phyloP scores from a whole-genome alignment of 2,329 filamentous ascomycete species.

The Beauveria brongniartii region DNA sequence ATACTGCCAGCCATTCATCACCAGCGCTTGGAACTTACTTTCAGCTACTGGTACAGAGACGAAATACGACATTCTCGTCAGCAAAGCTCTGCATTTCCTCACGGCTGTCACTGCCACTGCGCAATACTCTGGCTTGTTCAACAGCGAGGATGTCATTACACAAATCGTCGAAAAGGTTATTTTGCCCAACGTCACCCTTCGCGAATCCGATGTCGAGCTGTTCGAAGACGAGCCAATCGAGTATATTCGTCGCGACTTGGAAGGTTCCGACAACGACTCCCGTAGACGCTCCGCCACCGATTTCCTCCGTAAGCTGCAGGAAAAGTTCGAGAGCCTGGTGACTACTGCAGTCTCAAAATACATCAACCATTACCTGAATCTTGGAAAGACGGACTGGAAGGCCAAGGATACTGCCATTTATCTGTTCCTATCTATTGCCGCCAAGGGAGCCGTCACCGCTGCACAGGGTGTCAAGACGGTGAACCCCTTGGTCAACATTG shows the following conservation, averaged over 20 bases:
- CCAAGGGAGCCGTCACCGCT: slow-evolving; percentile 80
- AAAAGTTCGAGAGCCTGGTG: slow-evolving; percentile 78
- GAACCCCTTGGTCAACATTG: slow-evolving; percentile 79
- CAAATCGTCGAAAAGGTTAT: slow-evolving; percentile 96
- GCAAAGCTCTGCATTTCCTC: slow-evolving; percentile 88
- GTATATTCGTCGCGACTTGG: slow-evolving; percentile 89
- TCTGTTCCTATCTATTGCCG: slow-evolving; percentile 87
- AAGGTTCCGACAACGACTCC: slow-evolving; percentile 94
- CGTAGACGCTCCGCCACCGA: slow-evolving; percentile 87
- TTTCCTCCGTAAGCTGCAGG: slow-evolving; percentile 81
- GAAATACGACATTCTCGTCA: slow-evolving; percentile 90
- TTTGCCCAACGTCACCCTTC: slow-evolving; percentile 80
- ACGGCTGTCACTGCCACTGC: slow-evolving; percentile 76
- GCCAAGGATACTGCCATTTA: slow-evolving; percentile 98
- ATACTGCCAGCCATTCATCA: slow-evolving; percentile 76
- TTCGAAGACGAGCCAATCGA: slow-evolving; percentile 99
- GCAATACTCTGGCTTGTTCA: slow-evolving; percentile 77
- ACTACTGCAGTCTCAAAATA: slow-evolving; percentile 83
- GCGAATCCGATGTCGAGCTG: slow-evolving; percentile 89
- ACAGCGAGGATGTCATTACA: slow-evolving; percentile 67
- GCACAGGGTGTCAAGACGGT: slow-evolving; percentile 85
- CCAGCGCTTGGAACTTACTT: slow-evolving; percentile 83
- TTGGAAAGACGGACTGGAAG: slow-evolving; percentile 82
- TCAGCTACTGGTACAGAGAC: slow-evolving; percentile 80
- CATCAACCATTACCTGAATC: slow-evolving; percentile 77